Conservation (phyloP, 148 eudicot genomes). For the Drosera capensis region DNA sequence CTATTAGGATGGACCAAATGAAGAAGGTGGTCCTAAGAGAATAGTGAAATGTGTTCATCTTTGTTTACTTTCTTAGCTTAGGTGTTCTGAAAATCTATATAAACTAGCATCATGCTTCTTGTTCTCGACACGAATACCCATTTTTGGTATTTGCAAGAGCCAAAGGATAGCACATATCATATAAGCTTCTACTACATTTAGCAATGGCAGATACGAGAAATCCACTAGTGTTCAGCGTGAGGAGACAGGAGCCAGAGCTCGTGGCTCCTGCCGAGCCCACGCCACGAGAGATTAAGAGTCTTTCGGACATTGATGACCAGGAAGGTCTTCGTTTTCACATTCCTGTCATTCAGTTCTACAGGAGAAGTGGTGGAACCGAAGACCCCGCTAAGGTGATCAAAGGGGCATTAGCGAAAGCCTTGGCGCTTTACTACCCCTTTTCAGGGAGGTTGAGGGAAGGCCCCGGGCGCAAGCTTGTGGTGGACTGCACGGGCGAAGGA, state of each 20-base stretch:
- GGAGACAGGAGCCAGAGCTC: constrained; percentile 3
- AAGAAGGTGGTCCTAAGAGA: too few species aligned
- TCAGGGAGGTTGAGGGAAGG: constrained; percentile 27
- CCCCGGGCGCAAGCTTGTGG: constrained; percentile 18
- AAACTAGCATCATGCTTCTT: too few species aligned
- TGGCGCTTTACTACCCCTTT: constrained; percentile 21
- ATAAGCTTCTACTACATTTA: too few species aligned
- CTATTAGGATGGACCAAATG: too few species aligned
- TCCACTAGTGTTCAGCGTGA: constrained; percentile 7
- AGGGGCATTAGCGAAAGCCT: constrained; percentile 11
- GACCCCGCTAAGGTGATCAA: constrained; percentile 10
- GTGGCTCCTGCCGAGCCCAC: constrained; percentile 10
- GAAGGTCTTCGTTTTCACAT: constrained; percentile 13
- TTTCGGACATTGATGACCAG: constrained; percentile 22
- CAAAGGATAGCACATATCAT: too few species aligned
- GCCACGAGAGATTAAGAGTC: constrained; percentile 10
- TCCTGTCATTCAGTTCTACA: constrained; percentile 10
- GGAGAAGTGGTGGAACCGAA: not conserved
- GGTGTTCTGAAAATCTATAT: too few species aligned
- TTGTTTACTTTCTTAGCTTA: too few species aligned
- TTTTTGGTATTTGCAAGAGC: too few species aligned
- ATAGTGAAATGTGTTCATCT: too few species aligned
- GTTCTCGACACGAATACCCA: too few species aligned
- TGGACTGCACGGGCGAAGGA: constrained; percentile 12
- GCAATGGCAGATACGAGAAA: not conserved